Conservation (phyloP, 768 basidiomycete genomes). For the Russula earlei region DNA sequence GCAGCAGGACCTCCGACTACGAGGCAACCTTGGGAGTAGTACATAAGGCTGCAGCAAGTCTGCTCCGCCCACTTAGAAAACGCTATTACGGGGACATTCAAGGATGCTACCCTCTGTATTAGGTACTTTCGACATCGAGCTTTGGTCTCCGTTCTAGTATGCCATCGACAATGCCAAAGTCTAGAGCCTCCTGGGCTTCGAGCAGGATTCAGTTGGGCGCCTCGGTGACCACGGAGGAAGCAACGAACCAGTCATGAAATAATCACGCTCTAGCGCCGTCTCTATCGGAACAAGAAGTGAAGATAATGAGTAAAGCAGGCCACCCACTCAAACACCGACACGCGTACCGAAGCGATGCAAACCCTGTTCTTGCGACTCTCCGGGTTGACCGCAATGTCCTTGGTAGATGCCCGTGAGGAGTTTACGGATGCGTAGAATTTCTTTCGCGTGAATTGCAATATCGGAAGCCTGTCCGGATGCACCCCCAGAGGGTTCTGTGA, state of each 20-base stretch:
- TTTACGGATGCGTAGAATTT: conserved; percentile 84
- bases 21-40: background rate
- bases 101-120: background rate
- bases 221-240: conserved; percentile 18
- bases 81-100: background rate
- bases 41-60: background rate
- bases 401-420: conserved; percentile 84
- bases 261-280: conserved; percentile 85
- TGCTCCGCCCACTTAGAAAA: background rate
- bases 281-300: conserved; percentile 37
- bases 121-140: conserved; percentile 29
- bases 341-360: conserved; percentile 68
- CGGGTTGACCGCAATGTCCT: conserved; percentile 63
- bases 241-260: conserved; percentile 79
- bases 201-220: conserved; percentile 17
- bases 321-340: conserved; percentile 15
- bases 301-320: conserved; percentile 19
- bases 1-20: background rate
- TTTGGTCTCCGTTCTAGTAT: conserved; percentile 73
- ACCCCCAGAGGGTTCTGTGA: conserved; percentile 86
- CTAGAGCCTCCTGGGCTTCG: conserved; percentile 74
- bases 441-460: conserved; percentile 95
- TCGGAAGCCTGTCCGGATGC: conserved; percentile 93
- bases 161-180: conserved; percentile 90
- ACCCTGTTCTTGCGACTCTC: conserved; percentile 55